Evolutionary conservation across 2,329 filamentous ascomycete species (phyloP).

Genomic region (Pseudophaeomoniella oleicola): DNA sequence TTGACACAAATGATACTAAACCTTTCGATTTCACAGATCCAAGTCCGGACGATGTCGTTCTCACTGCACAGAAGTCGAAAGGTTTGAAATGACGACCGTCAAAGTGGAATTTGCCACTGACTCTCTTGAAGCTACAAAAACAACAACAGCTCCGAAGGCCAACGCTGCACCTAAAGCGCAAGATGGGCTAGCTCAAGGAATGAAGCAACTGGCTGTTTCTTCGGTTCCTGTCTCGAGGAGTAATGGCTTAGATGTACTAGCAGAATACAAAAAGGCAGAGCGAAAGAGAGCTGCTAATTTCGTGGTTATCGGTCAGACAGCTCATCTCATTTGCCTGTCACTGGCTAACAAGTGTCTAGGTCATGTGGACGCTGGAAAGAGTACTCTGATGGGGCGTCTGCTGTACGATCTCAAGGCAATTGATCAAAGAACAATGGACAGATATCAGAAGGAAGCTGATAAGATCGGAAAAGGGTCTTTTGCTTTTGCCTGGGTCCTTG

Average conservation of each 20-base stretch:
- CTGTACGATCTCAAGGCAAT: slow-evolving; percentile 79
- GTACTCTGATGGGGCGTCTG: slow-evolving; percentile 91
- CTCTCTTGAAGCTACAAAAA: slow-evolving; percentile 21
- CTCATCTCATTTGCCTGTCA: not conserved
- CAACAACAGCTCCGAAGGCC: slow-evolving; percentile 26
- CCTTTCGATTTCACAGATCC: slow-evolving; percentile 58
- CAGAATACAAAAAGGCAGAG: slow-evolving; percentile 61
- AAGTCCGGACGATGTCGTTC: slow-evolving; percentile 81
- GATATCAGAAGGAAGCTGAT: slow-evolving; percentile 75
- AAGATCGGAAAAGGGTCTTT: slow-evolving; percentile 91
- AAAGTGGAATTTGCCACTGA: slow-evolving; percentile 19
- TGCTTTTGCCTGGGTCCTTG: slow-evolving; percentile 91
- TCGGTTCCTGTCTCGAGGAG: slow-evolving; percentile 41
- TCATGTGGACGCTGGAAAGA: slow-evolving; percentile 95
- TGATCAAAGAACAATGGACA: slow-evolving; percentile 76
- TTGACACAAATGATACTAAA: slow-evolving; percentile 26
- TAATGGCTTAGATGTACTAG: slow-evolving; percentile 74
- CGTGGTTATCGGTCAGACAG: slow-evolving; percentile 66
- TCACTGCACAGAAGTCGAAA: slow-evolving; percentile 70
- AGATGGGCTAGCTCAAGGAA: slow-evolving; percentile 29
- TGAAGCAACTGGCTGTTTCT: slow-evolving; percentile 33
- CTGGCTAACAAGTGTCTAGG: slow-evolving; percentile 35
- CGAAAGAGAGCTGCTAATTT: slow-evolving; percentile 76
- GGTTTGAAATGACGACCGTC: slow-evolving; percentile 42
- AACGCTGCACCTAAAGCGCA: slow-evolving; percentile 17